A percentile compares a stretch with the other conserved stretches of the same genome.
Evolutionary conservation across 2,329 filamentous ascomycete species (phyloP).

Genomic region (Penicillium sp.): DNA sequence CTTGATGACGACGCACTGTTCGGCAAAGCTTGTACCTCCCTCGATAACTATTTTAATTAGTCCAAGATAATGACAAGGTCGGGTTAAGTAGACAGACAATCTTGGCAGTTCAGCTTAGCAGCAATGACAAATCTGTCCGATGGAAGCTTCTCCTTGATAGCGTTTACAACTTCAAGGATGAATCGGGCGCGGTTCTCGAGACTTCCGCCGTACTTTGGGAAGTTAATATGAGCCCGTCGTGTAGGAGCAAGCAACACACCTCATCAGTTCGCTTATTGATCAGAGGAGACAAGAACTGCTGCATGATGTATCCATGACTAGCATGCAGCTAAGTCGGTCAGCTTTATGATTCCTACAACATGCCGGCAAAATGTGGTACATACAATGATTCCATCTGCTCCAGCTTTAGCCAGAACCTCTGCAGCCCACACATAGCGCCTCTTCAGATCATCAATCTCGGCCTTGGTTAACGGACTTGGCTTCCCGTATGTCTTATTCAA

Average conservation of each 20-base stretch:
- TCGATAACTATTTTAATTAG: constrained; percentile 24
- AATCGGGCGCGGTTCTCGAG: constrained; percentile 31
- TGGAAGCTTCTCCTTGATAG: constrained; percentile 26
- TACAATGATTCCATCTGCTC: constrained; percentile 33
- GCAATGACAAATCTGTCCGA: constrained; percentile 25
- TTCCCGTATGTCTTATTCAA: constrained; percentile 28
- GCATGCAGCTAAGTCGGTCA: constrained; percentile 20
- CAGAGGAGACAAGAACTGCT: constrained; percentile 28
- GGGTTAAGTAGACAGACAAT: constrained; percentile 14
- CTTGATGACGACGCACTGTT: constrained; percentile 31
- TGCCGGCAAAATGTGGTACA: neutral
- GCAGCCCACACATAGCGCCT: constrained; percentile 32
- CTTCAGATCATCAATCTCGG: constrained; percentile 28
- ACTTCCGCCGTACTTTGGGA: constrained; percentile 27
- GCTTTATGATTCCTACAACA: neutral
- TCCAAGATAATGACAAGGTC: neutral
- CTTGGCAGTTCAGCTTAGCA: constrained; percentile 29
- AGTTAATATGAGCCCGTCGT: neutral
- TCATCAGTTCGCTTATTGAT: constrained; percentile 29
- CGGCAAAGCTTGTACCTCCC: constrained; percentile 29
- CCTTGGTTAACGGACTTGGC: constrained; percentile 25
- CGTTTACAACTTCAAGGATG: constrained; percentile 30
- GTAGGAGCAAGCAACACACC: neutral
- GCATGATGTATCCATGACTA: constrained; percentile 32
- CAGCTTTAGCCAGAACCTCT: constrained; percentile 28